Percentiles rank a stretch among this genome's conserved stretches.
These are phyloP conservation scores for Trichoderma brevicompactum DNA, from an alignment of 2,329 filamentous ascomycete species.

Conservation along the genomic window DNA sequence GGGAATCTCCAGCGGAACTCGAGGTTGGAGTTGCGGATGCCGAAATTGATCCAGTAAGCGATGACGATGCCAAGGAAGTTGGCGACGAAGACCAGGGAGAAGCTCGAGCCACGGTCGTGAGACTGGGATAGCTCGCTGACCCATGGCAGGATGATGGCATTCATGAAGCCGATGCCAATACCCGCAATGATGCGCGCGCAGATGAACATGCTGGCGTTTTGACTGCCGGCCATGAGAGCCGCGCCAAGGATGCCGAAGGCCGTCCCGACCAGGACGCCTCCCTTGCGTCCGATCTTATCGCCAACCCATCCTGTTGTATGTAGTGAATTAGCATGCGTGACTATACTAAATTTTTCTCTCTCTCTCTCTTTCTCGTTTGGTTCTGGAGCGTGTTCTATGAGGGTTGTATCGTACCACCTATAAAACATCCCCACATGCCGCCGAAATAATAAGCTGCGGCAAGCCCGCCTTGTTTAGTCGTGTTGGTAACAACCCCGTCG, in stretches of 20 bases:
- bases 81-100: constrained; percentile 56
- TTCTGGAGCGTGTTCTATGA: not conserved
- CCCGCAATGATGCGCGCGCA: constrained; percentile 56
- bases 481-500: constrained; percentile 52
- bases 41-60: constrained; percentile 48
- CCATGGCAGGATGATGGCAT: constrained; percentile 54
- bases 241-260: constrained; percentile 55
- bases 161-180: constrained; percentile 56
- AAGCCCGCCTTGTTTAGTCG: constrained; percentile 56
- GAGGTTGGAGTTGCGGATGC: constrained; percentile 37
- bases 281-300: constrained; percentile 56
- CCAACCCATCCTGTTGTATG: constrained; percentile 46
- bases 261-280: constrained; percentile 51
- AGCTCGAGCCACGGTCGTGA: constrained; percentile 50
- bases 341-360: not conserved
- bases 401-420: constrained; percentile 40
- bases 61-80: constrained; percentile 56
- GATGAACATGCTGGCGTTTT: constrained; percentile 53
- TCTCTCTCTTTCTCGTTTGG: not conserved
- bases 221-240: constrained; percentile 51
- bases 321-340: not conserved
- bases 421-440: constrained; percentile 54
- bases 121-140: constrained; percentile 54
- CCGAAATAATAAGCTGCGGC: constrained; percentile 59
- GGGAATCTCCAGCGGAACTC: constrained; percentile 46